Base-by-base conservation (phyloP, 2,329 filamentous ascomycete genomes). In the Westerdykella sp. region DNA sequence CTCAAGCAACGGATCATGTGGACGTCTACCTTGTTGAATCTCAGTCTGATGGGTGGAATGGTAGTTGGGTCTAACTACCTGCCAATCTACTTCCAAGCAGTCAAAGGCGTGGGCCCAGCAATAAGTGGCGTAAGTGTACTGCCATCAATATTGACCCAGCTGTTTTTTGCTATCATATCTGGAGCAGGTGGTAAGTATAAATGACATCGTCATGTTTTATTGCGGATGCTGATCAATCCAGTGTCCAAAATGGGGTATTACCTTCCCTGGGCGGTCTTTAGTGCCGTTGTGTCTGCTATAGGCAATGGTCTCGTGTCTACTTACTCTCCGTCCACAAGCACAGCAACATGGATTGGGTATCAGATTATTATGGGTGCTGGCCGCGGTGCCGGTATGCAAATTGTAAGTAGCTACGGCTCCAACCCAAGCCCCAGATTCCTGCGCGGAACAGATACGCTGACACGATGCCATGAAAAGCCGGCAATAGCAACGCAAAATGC, bases 1-100 rank as follows among this genome's bases (percentile, higher is more conserved):
- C 45, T 70, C 16, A 47, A 36, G 16, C 46, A 62, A 15, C 53
- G 56, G 1, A 46, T 63, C 11, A 55, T 71, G 15, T 68, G 59
- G 57, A 55, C 7, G 47, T 48, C 7, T 49, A 46, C 13, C 39
- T 49, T 25, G 51, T 46, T 2, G 53, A 54, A 49, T 60, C 56
- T 40, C 31, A 38, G 9, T 28, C 13, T 49, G 25, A 47, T 46
- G 40, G 41, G 34, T 34, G 50, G 31, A 42, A 52, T 61, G 22
- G 48, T 65, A 15, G 48, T 62, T 7, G 52, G 51, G 6, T 41
- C 49, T 14, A 67, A 57, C 45, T 68, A 66, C 36, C 34, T 64
- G 5, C 59, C 58, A n/a, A 51, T 70, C 1, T 73, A 68, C 42
- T 72, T 72, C 42, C 71, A 73, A 39, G 58, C 63, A 4, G 63